phyloP scores from a whole-genome alignment of 148 eudicot species.

The Rhododendron griersonianum region DNA sequence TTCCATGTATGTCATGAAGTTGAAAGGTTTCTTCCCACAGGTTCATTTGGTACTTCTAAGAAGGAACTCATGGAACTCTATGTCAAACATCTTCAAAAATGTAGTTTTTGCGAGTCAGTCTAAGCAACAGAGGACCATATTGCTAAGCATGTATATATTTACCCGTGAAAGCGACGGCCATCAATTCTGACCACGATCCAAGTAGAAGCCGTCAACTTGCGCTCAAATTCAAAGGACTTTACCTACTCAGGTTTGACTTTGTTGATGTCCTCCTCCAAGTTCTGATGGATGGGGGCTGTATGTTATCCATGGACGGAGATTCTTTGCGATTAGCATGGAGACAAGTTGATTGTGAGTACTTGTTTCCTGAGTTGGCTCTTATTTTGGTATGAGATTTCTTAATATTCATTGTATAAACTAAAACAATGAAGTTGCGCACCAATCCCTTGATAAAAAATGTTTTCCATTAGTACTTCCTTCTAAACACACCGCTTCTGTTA shows the following conservation, averaged over 20 bases:
- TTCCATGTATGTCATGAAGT: constrained; percentile 54
- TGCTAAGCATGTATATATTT: constrained; percentile 2
- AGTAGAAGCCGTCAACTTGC: constrained; percentile 54
- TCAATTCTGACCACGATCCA: constrained; percentile 92
- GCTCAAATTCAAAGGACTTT: constrained; percentile 41
- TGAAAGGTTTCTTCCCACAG: constrained; percentile 64
- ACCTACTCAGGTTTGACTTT: constrained; percentile 53
- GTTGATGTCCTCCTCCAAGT: constrained; percentile 46
- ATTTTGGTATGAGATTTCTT: too few species aligned
- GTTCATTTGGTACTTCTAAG: constrained; percentile 20
- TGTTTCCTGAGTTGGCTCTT: too few species aligned
- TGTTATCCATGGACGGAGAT: constrained; percentile 74
- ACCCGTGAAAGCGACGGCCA: constrained; percentile 93
- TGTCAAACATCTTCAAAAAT: neutral
- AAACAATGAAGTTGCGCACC: too few species aligned
- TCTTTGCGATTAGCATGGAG: constrained; percentile 16
- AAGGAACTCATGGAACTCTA: neutral
- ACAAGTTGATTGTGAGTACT: too few species aligned
- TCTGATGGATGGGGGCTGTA: constrained; percentile 88
- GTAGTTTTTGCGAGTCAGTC: neutral
- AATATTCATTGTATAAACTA: too few species aligned
- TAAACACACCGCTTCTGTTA: too few species aligned
- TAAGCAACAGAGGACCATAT: neutral
- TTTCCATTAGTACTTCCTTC: too few species aligned
- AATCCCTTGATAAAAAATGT: too few species aligned